A percentile compares a stretch with the other conserved stretches of the same genome.
Conservation (phyloP, 208 protist species). For the Leishmania lainsoni region DNA sequence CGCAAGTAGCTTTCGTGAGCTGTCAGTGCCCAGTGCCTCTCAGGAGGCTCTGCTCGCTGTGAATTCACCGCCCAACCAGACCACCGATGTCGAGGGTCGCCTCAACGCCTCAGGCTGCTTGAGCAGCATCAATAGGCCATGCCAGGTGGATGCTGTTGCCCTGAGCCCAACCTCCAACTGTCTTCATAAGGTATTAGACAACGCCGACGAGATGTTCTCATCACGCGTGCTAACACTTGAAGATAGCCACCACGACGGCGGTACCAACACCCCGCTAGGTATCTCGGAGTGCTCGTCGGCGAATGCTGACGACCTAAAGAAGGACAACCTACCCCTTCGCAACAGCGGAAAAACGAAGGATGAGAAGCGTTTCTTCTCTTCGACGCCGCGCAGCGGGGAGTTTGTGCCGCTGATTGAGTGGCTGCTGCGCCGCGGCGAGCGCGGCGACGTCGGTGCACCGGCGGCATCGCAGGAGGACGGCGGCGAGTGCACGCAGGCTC, state of each 20-base stretch:
- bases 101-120: neutral
- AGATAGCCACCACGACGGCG: neutral
- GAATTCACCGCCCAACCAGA: neutral
- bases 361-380: slow-evolving; percentile 16
- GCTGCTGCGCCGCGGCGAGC: slow-evolving; percentile 30
- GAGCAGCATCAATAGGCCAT: neutral
- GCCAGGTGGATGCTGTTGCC: neutral
- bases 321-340: slow-evolving; percentile 9
- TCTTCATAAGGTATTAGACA: slow-evolving; percentile 24
- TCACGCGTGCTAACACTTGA: slow-evolving; percentile 10
- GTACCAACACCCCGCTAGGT: slow-evolving; percentile 5
- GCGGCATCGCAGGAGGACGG: neutral
- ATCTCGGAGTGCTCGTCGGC: slow-evolving; percentile 23
- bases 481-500: slow-evolving; percentile 6
- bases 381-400: slow-evolving; percentile 15
- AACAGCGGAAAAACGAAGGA: slow-evolving; percentile 5
- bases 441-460: slow-evolving; percentile 4
- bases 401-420: slow-evolving; percentile 37
- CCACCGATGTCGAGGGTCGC: neutral
- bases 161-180: neutral
- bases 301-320: slow-evolving; percentile 12
- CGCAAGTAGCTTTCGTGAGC: neutral
- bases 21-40: neutral
- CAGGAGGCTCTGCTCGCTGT: neutral
- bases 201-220: neutral